Evolutionary conservation across 352 stramenopile species (phyloP).

Genomic region (Phytopythium helicoides): DNA sequence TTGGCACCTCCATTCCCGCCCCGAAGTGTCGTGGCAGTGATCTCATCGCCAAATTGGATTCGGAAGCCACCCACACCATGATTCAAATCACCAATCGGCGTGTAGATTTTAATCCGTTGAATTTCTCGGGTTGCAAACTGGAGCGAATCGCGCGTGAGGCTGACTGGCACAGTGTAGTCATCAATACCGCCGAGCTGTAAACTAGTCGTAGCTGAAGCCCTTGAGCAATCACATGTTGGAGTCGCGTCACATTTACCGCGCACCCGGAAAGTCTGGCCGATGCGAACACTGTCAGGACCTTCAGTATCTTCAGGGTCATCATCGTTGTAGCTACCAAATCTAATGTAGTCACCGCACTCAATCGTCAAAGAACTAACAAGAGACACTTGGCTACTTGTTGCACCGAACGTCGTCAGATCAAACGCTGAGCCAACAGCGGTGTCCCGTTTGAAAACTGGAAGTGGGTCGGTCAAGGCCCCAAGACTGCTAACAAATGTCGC

Average conservation of each 20-base stretch:
- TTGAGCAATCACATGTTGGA: slow-evolving; percentile 41
- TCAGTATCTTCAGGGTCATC: slow-evolving; percentile 5
- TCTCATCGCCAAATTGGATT: slow-evolving; percentile 89
- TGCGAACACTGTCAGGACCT: background rate
- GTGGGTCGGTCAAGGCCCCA: slow-evolving; percentile 30
- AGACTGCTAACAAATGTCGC: slow-evolving; percentile 24
- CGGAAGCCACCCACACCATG: slow-evolving; percentile 84
- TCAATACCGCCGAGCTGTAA: slow-evolving; percentile 46
- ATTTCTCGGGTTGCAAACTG: slow-evolving; percentile 60
- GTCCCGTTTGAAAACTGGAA: slow-evolving; percentile 60
- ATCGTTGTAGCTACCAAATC: slow-evolving; percentile 39
- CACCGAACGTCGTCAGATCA: slow-evolving; percentile 26
- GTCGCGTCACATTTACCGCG: slow-evolving; percentile 46
- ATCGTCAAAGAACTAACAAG: slow-evolving; percentile 33
- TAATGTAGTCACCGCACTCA: slow-evolving; percentile 65
- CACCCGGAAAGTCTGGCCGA: slow-evolving; percentile 51
- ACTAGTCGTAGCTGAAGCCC: slow-evolving; percentile 12
- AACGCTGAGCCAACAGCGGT: slow-evolving; percentile 39
- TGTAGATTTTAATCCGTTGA: slow-evolving; percentile 56
- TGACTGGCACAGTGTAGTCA: slow-evolving; percentile 38
- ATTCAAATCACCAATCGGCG: slow-evolving; percentile 23
- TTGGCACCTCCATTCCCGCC: slow-evolving; percentile 65
- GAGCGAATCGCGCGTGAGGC: slow-evolving; percentile 30
- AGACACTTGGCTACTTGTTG: slow-evolving; percentile 30
- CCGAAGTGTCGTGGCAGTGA: slow-evolving; percentile 75